Conservation (phyloP, 306 rosid genomes). For the Crotalaria pallida region DNA sequence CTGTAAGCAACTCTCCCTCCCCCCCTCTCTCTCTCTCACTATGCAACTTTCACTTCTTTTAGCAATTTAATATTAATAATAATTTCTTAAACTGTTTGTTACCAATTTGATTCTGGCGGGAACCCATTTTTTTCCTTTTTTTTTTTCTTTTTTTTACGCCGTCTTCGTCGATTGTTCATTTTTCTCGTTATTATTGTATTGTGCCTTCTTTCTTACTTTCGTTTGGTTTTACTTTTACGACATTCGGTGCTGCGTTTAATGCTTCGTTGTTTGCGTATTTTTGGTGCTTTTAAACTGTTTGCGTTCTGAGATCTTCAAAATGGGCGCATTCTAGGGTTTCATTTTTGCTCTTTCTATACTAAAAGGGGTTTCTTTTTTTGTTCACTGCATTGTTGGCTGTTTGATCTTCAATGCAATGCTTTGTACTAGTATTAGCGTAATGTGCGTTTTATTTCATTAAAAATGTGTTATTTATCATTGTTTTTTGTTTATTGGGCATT, state of each 20-base stretch:
- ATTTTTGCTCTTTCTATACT: not conserved
- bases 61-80: not conserved
- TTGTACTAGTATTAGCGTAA: not conserved
- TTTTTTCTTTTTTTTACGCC: no score
- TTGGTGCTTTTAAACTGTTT: not conserved
- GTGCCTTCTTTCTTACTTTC: not conserved
- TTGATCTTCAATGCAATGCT: conserved; percentile 7
- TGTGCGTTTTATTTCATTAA: not conserved
- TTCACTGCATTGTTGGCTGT: not conserved
- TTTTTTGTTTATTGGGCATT: not conserved
- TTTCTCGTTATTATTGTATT: not conserved
- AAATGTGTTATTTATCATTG: not conserved
- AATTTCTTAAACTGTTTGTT: not conserved
- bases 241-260: not conserved
- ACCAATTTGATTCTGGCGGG: conserved; percentile 34
- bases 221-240: not conserved
- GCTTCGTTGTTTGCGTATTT: not conserved
- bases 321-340: conserved; percentile 34
- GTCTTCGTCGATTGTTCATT: not conserved
- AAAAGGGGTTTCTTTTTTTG: conserved; percentile 5
- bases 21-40: not conserved
- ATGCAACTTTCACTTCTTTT: not conserved
- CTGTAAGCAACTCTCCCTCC: conserved; percentile 32
- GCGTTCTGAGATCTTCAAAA: conserved; percentile 15
- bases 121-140: conserved; percentile 20